Evolutionary conservation across 2,329 filamentous ascomycete species (phyloP).

Genomic region (Coleophoma crateriformis): DNA sequence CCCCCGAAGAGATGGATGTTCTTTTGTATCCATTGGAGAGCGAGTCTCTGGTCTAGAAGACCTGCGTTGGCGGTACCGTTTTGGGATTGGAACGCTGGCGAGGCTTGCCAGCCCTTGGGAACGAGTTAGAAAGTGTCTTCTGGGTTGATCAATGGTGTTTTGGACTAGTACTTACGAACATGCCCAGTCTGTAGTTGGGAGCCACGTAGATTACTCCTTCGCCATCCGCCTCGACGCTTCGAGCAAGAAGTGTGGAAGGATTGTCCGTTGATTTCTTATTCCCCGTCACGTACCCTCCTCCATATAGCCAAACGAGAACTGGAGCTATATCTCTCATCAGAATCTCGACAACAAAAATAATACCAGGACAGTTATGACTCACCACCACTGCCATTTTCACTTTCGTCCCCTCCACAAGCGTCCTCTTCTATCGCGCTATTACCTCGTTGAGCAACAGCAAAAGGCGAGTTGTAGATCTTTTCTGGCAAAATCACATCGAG

Average conservation of each 20-base stretch:
- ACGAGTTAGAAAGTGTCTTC: too few relatives aligned
- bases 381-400: not conserved
- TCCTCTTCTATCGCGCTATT: too few relatives aligned
- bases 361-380: slow-evolving; percentile 9
- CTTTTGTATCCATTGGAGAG: slow-evolving; percentile 47
- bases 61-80: slow-evolving; percentile 41
- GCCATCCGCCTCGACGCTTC: not conserved
- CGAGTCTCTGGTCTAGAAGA: slow-evolving; percentile 45
- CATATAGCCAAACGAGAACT: slow-evolving; percentile 42
- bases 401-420: too few relatives aligned
- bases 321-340: slow-evolving; percentile 16
- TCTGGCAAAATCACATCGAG: slow-evolving; percentile 38
- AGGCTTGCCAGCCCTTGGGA: slow-evolving; percentile 24
- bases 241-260: not conserved
- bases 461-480: slow-evolving; percentile 18
- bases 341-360: not conserved
- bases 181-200: slow-evolving; percentile 24
- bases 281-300: slow-evolving; percentile 35
- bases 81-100: slow-evolving; percentile 28
- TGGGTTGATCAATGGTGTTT: too few relatives aligned
- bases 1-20: slow-evolving; percentile 47
- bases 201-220: slow-evolving; percentile 22
- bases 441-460: too few relatives aligned
- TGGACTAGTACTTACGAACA: slow-evolving; percentile 6
- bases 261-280: slow-evolving; percentile 28